Percentiles rank a stretch among this genome's conserved stretches.
Evolutionary conservation across 768 basidiomycete genomes (phyloP).

Genomic region (Russula sp.): DNA sequence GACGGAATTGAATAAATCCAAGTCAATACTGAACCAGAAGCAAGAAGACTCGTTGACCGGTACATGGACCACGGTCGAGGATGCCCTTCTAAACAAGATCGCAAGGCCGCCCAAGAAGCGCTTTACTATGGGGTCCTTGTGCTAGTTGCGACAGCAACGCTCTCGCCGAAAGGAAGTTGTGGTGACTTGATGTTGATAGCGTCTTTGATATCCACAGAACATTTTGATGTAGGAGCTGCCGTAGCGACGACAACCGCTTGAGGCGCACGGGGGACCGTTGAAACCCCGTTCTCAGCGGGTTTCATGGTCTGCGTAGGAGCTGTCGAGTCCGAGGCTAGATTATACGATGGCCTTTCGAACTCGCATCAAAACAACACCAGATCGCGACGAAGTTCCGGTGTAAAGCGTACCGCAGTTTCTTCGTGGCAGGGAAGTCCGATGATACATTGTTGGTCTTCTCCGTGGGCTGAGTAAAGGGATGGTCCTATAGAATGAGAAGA

Average conservation of each 20-base stretch:
- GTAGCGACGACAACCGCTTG: slow-evolving; percentile 36
- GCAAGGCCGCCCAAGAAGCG: not conserved
- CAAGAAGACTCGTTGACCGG: slow-evolving; percentile 17
- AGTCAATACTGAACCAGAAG: slow-evolving; percentile 22
- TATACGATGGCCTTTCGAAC: slow-evolving; percentile 22
- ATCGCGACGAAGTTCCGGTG: slow-evolving; percentile 9
- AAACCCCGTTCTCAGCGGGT: slow-evolving; percentile 17
- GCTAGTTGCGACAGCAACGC: slow-evolving; percentile 47
- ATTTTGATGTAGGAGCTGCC: slow-evolving; percentile 31
- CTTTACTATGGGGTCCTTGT: slow-evolving; percentile 30
- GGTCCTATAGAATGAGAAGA: not conserved
- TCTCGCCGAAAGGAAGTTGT: slow-evolving; percentile 54
- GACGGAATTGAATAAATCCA: slow-evolving; percentile 25
- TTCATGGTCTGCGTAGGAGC: slow-evolving; percentile 5
- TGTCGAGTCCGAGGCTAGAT: slow-evolving; percentile 12
- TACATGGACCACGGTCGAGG: slow-evolving; percentile 5
- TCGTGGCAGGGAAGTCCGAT: slow-evolving; percentile 21
- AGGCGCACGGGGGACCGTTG: slow-evolving; percentile 28
- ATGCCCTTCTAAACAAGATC: slow-evolving; percentile 12
- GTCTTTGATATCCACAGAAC: slow-evolving; percentile 37
- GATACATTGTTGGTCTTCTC: slow-evolving; percentile 21
- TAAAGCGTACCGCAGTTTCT: slow-evolving; percentile 24
- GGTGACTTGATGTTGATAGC: slow-evolving; percentile 46
- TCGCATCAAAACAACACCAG: slow-evolving; percentile 15
- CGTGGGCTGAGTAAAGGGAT: slow-evolving; percentile 8